These are phyloP conservation scores for Vitis hybrid DNA, from an alignment of 177 flowering plant genomes.

Conservation along the genomic window DNA sequence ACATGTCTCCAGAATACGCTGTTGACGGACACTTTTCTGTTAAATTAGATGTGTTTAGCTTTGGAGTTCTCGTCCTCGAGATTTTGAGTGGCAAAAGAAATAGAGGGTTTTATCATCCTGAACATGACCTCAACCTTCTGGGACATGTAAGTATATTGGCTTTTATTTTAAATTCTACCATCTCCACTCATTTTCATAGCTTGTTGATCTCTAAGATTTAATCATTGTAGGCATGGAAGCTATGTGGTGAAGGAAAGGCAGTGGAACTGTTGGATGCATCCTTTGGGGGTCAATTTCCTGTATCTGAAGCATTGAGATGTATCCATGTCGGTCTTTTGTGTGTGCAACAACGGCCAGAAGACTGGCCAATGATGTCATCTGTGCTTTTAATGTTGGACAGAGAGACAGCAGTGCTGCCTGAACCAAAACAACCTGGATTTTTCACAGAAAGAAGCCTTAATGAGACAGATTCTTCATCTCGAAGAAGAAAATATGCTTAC, in stretches of 20 bases:
- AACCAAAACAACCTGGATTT: constrained; percentile 17
- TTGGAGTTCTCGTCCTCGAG: constrained; percentile 26
- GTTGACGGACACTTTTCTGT: constrained; percentile 24
- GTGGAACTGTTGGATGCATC: neutral
- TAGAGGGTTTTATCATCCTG: constrained; percentile 16
- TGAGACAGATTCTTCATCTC: constrained; percentile 1
- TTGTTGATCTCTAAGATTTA: neutral
- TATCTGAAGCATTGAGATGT: constrained; percentile 26
- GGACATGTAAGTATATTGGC: constrained; percentile 12
- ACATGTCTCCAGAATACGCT: constrained; percentile 34
- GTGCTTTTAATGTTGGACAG: constrained; percentile 14
- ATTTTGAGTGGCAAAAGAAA: constrained; percentile 29
- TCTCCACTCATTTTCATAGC: neutral
- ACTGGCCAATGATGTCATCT: constrained; percentile 13
- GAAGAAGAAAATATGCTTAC: neutral
- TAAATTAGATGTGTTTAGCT: constrained; percentile 31
- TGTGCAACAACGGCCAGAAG: constrained; percentile 28
- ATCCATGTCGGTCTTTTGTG: constrained; percentile 43
- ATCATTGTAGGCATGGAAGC: constrained; percentile 1
- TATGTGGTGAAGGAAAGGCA: neutral
- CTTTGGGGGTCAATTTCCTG: neutral
- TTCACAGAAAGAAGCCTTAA: constrained; percentile 5
- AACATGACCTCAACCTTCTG: constrained; percentile 10
- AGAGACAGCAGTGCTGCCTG: constrained; percentile 1
- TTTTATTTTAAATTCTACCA: neutral